These are phyloP conservation scores for Lactarius trivialis DNA, from an alignment of 768 basidiomycete species.

Conservation along the genomic window DNA sequence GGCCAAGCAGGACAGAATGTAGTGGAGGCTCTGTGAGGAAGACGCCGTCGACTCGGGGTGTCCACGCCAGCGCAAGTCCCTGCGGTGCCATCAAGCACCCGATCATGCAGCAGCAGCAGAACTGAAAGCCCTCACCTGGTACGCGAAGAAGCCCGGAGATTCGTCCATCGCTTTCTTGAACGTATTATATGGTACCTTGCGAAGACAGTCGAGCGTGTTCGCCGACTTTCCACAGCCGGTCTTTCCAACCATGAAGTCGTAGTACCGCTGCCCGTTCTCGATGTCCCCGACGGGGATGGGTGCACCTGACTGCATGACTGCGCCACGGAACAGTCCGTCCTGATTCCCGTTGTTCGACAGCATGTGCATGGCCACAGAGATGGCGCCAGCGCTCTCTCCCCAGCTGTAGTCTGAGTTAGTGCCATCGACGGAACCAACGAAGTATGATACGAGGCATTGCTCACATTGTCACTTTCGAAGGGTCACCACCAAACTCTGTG, in stretches of 20 bases:
- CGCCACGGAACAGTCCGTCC: slow-evolving; percentile 37
- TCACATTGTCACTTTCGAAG: slow-evolving; percentile 51
- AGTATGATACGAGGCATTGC: slow-evolving; percentile 20
- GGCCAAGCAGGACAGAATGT: slow-evolving; percentile 21
- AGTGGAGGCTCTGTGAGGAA: slow-evolving; percentile 25
- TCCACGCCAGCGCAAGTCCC: slow-evolving; percentile 25
- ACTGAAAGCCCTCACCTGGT: slow-evolving; percentile 26
- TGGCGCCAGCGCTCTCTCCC: slow-evolving; percentile 52
- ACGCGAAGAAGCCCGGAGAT: slow-evolving; percentile 30
- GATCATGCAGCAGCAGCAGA: neutral
- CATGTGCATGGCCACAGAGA: slow-evolving; percentile 40
- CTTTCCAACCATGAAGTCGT: slow-evolving; percentile 16
- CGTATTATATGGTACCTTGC: slow-evolving; percentile 30
- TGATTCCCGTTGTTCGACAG: slow-evolving; percentile 35
- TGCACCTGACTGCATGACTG: slow-evolving; percentile 41
- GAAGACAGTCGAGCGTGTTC: slow-evolving; percentile 41
- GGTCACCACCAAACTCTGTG: slow-evolving; percentile 57
- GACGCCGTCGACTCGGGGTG: slow-evolving; percentile 26
- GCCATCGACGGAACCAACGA: slow-evolving; percentile 1
- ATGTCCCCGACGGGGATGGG: slow-evolving; percentile 30
- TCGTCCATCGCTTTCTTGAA: slow-evolving; percentile 32
- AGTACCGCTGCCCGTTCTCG: no score
- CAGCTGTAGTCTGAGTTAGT: slow-evolving; percentile 29
- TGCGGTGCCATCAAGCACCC: slow-evolving; percentile 11
- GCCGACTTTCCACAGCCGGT: slow-evolving; percentile 32